Evolutionary conservation across 768 basidiomycete species (phyloP).

Genomic region (Hericium coralloides): DNA sequence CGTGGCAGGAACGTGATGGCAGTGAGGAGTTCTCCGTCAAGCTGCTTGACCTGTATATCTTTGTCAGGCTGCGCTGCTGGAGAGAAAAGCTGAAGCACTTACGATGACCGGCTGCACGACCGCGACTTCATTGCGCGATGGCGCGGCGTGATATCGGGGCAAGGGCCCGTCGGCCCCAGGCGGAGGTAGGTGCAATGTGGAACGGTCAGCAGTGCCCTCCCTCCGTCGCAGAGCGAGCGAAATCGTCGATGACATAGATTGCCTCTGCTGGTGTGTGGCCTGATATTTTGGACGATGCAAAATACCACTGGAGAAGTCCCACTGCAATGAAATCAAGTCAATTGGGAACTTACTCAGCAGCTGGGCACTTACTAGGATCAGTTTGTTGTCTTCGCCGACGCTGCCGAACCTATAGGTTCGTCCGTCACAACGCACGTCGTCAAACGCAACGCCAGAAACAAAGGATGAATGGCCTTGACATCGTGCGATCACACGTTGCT

Average conservation of each 20-base stretch:
- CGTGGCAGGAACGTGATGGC: slow-evolving; percentile 71
- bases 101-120: slow-evolving; percentile 88
- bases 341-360: no score
- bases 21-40: slow-evolving; percentile 75
- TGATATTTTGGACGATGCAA: slow-evolving; percentile 80
- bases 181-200: slow-evolving; percentile 46
- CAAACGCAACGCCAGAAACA: slow-evolving; percentile 83
- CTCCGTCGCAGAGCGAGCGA: slow-evolving; percentile 63
- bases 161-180: slow-evolving; percentile 33
- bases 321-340: slow-evolving; percentile 28
- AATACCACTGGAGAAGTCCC: slow-evolving; percentile 90
- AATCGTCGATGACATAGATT: slow-evolving; percentile 70
- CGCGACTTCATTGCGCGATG: slow-evolving; percentile 83
- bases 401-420: slow-evolving; percentile 92
- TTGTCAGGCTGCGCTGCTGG: background rate
- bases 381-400: slow-evolving; percentile 93
- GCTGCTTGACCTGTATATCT: slow-evolving; percentile 57
- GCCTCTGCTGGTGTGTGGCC: slow-evolving; percentile 59
- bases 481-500: slow-evolving; percentile 87
- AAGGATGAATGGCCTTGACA: slow-evolving; percentile 98
- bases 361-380: slow-evolving; percentile 67
- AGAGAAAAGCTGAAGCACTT: slow-evolving; percentile 19
- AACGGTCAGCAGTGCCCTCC: slow-evolving; percentile 35
- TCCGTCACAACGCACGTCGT: slow-evolving; percentile 80
- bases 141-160: slow-evolving; percentile 75